phyloP scores from a whole-genome alignment of 225 moss, liverwort and hornwort genomes.

The Marchantia paleacea region DNA sequence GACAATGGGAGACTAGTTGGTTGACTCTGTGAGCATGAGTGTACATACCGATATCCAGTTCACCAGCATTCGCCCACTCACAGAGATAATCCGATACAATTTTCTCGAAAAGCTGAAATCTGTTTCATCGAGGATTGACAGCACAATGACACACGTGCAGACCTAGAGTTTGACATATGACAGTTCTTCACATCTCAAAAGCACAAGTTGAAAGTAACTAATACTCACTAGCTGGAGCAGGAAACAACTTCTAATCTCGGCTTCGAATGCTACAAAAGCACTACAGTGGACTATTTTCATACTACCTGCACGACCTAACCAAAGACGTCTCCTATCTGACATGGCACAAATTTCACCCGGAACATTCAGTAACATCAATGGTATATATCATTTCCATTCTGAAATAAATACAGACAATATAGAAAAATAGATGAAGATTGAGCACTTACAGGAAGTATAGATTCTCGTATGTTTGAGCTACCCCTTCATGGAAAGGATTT shows the following conservation, averaged over 20 bases:
- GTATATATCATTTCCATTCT: neutral
- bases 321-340: neutral
- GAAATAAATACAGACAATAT: neutral
- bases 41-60: slow-evolving; percentile 29
- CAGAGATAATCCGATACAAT: slow-evolving; percentile 25
- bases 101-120: slow-evolving; percentile 34
- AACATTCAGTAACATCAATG: neutral
- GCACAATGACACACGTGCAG: neutral
- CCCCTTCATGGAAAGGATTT: slow-evolving; percentile 45
- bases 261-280: neutral
- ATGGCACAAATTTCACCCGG: neutral
- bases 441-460: slow-evolving; percentile 37
- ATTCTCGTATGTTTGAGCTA: slow-evolving; percentile 46
- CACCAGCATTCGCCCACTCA: slow-evolving; percentile 23
- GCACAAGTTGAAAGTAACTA: neutral
- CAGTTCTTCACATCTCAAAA: neutral
- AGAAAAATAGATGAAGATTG: too few relatives aligned
- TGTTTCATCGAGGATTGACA: neutral
- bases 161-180: neutral
- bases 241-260: neutral
- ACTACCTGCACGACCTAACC: neutral
- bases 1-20: neutral
- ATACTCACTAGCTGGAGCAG: neutral
- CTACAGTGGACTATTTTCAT: neutral
- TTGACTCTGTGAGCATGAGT: neutral